Evolutionary conservation across 495 filamentous ascomycete genomes (phyloP), one percentile per base, ranked within the genome.

Genomic region (Jackrogersella minutella): DNA sequence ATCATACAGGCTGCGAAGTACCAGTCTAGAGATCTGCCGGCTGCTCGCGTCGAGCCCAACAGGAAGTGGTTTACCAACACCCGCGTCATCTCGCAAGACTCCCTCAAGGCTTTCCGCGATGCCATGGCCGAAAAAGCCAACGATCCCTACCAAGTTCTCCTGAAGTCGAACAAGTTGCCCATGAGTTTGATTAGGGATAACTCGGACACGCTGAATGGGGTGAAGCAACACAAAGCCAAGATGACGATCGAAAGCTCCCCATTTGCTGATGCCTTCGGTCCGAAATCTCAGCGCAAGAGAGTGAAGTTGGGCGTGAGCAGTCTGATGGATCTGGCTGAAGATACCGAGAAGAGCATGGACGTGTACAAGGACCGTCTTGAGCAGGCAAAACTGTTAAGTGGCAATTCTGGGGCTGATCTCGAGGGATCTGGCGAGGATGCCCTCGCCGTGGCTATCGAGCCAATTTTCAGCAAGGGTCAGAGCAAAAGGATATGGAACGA

Each of bases 401-500:
- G 93, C 28, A 86, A 81, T 43, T 81, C 86, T 17, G 84, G 84
- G 2, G 81, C 82, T 40, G 85, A 84, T 44, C 54, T 56, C 43
- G 82, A 87, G 24, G 76, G 66, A 31, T 75, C 73, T 50, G 77
- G 69, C 8, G 85, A 85, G 30, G 84, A 84, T 24, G 69, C 79
- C 36, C 77, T 91, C 13, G 84, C 87, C 2, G 88, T 86, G 40
- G 91, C 93, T 17, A 83, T 90, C 60, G 95, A 99, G 70, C 85
- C 93, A 21, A 90, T 99, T 50, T 99, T 99, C 79, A 88, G 80
- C 50, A 99, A 99, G 80, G 95, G 95, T 13, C 92, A 96, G 75
- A 91, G 87, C 66, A 96, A 95, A 77, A 84, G 95, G 47, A 99
- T 99, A 68, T 98, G 93, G 93, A 97, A 97, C 76, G 95, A 99